Evolutionary conservation across 2,329 filamentous ascomycete genomes (phyloP).

Genomic region (Neoarthrinium moseri): DNA sequence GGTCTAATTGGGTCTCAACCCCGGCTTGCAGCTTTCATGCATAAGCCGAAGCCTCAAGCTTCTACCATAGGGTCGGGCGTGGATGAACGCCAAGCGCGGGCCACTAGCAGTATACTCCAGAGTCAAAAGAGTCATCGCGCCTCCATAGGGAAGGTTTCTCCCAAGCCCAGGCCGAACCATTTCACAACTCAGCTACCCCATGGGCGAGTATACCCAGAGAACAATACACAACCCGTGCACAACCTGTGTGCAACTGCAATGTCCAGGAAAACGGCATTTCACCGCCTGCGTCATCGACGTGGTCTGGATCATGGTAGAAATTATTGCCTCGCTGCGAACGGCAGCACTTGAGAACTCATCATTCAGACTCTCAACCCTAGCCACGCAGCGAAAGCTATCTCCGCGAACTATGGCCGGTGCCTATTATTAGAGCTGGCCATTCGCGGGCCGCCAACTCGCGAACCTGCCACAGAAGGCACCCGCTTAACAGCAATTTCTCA

Average conservation of each 20-base stretch:
- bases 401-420: neutral
- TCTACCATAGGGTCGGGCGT: conserved; percentile 7
- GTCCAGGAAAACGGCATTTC: too few species aligned
- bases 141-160: neutral
- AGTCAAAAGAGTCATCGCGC: conserved; percentile 4
- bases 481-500: neutral
- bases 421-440: neutral
- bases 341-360: too few species aligned
- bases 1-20: neutral
- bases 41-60: conserved; percentile 1
- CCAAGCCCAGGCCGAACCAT: neutral
- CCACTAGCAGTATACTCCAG: conserved; percentile 1
- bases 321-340: too few species aligned
- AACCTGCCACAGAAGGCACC: neutral
- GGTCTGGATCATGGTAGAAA: too few species aligned
- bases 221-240: neutral
- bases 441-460: neutral
- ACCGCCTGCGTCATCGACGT: too few species aligned
- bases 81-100: conserved; percentile 4
- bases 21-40: conserved; percentile 4
- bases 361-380: too few species aligned
- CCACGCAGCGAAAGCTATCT: too few species aligned
- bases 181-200: neutral
- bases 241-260: too few species aligned
- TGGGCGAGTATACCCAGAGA: neutral